Percentiles rank a stretch among this genome's conserved stretches.
These are phyloP conservation scores for Diplodia seriata DNA, from an alignment of 2,329 filamentous ascomycete genomes.

Conservation along the genomic window DNA sequence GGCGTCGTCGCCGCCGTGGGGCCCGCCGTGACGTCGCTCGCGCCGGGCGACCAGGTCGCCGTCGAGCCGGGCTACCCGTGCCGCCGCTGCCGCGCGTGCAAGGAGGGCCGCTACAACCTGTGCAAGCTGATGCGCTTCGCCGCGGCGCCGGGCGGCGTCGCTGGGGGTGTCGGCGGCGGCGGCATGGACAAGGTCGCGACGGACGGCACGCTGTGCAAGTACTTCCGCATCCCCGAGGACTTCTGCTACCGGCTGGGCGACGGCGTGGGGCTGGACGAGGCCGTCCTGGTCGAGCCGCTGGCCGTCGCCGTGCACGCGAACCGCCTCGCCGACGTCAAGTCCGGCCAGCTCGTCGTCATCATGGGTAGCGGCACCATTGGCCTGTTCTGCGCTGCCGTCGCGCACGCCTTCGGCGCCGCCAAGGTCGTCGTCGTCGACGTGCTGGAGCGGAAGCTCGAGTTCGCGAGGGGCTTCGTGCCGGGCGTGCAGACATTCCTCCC, in stretches of 20 bases:
- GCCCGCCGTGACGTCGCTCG: background rate
- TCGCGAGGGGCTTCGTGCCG: conserved; percentile 72
- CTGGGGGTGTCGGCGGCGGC: background rate
- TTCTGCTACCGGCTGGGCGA: conserved; percentile 33
- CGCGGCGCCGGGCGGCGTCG: conserved; percentile 68
- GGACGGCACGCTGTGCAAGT: conserved; percentile 33
- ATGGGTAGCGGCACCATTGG: conserved; percentile 66
- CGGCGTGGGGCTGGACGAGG: conserved; percentile 31
- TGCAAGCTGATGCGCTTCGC: conserved; percentile 85
- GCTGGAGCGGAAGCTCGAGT: conserved; percentile 74
- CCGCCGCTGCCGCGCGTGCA: conserved; percentile 31
- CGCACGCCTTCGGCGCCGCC: conserved; percentile 76
- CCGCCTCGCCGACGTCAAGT: conserved; percentile 33
- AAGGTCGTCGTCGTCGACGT: conserved; percentile 84
- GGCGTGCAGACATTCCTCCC: conserved; percentile 36
- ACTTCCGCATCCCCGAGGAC: conserved; percentile 33
- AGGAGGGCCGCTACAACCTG: conserved; percentile 78
- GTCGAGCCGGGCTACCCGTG: conserved; percentile 32
- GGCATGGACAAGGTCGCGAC: conserved; percentile 1
- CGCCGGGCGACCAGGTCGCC: conserved; percentile 21
- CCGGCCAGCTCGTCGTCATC: conserved; percentile 47
- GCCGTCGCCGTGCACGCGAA: conserved; percentile 26
- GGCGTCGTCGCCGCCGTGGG: conserved; percentile 18
- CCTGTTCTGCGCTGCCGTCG: conserved; percentile 81
- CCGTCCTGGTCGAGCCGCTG: conserved; percentile 34